These are phyloP conservation scores for Podospora bellae-mahoneyi DNA, from an alignment of 495 filamentous ascomycete genomes.

Conservation along the genomic window DNA sequence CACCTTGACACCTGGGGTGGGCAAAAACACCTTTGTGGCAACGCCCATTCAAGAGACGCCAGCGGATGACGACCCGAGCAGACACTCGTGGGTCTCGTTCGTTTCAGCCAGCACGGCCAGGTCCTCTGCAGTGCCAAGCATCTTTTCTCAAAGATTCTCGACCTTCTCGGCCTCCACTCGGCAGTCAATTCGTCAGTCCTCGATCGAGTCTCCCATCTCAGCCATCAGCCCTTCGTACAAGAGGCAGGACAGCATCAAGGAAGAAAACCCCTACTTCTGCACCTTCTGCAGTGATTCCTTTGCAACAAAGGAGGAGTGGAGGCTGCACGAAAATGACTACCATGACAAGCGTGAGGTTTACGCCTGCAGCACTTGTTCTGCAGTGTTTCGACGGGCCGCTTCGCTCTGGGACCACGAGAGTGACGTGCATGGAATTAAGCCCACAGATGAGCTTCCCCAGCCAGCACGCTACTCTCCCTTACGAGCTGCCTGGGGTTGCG, in stretches of 20 bases:
- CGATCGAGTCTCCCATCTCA: conserved; percentile 24
- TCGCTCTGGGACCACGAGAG: conserved; percentile 16
- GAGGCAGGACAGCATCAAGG: conserved; percentile 17
- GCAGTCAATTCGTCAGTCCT: conserved; percentile 22
- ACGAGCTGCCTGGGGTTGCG: conserved; percentile 29
- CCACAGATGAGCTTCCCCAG: background rate
- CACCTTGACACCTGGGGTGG: background rate
- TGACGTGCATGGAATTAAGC: conserved; percentile 12
- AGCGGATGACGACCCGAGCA: background rate
- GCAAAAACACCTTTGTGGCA: conserved; percentile 4
- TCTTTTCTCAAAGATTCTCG: conserved; percentile 24
- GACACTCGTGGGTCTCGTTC: conserved; percentile 21
- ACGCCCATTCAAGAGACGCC: background rate
- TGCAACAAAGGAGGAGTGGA: conserved; percentile 23
- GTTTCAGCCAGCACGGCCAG: conserved; percentile 20
- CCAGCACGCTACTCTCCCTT: background rate
- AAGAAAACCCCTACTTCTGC: conserved; percentile 20
- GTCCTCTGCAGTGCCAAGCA: conserved; percentile 23
- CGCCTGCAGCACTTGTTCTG: conserved; percentile 18
- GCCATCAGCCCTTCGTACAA: conserved; percentile 18
- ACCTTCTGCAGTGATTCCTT: conserved; percentile 29
- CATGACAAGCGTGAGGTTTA: conserved; percentile 20
- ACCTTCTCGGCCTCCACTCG: conserved; percentile 19
- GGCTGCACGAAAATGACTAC: conserved; percentile 20
- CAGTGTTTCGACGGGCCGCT: conserved; percentile 1